Evolutionary conservation across 345 rosid species (phyloP), one percentile per base, ranked within the genome.

Genomic region (Eucalyptus guilfoylei): DNA sequence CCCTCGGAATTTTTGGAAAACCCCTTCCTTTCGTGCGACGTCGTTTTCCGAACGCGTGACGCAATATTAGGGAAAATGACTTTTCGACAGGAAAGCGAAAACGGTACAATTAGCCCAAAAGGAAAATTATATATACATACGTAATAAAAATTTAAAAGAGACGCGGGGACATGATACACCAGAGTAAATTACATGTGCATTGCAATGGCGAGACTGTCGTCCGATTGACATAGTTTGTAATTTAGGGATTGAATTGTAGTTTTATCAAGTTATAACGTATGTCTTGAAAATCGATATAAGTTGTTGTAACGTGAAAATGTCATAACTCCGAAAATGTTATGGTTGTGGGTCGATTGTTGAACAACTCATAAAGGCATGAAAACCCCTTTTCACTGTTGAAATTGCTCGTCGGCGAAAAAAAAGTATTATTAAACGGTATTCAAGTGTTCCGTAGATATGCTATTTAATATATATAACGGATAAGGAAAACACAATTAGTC

Each of bases 51-150:
- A 72, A 6, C 28, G 5, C 28, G 4, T 2, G 45, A 37, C 7
- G 69, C 3, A 28, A 10, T 16, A 72, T 11, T 1, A 3, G 28
- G 45, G 28, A 37, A 72, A 37, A 72, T 3, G 83, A 72, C 83
- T 5, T 17, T 1, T 37, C 24, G 11, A 34, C 9, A 10, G 21
- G 0, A 14, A 7, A 14, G 9, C 21, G 0, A 7, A 64, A n/a
- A 14, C 2, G 17, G 76, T 13, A 6, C 34, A 6, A 24, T 6
- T 13, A 28, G 34, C 16, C 16, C 34, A 7, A 62, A 28, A 5
- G 7, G 7, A 60, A 60, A 28, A 12, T 6, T 55, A 55, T 55
- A 55, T 55, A 24, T 24, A 55, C 28, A 24, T 9, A 55, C 4
- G 28, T 55, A 9, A 55, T 55, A 2, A 55, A 55, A 9, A 9